A percentile compares a stretch with the other conserved stretches of the same genome.
phyloP scores from a whole-genome alignment of 2,329 filamentous ascomycete species.

The Apiospora kogelbergensis region DNA sequence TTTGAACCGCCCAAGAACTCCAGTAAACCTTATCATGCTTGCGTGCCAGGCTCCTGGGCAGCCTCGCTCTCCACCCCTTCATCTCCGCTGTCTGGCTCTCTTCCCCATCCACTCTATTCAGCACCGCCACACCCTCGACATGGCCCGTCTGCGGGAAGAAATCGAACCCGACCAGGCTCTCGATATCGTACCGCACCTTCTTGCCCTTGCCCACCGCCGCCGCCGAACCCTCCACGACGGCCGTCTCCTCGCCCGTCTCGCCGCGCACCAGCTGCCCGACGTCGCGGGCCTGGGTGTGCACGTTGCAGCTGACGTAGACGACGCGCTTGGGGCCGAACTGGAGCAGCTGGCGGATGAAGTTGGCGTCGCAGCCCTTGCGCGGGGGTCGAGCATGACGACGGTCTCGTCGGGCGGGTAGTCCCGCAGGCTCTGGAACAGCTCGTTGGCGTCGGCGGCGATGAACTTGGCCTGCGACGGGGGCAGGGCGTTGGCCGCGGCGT shows the following conservation, averaged over 20 bases:
- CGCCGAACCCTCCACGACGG: constrained; percentile 22
- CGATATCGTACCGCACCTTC: constrained; percentile 71
- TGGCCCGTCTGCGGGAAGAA: constrained; percentile 90
- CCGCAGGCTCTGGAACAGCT: constrained; percentile 74
- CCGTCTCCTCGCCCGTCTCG: constrained; percentile 38
- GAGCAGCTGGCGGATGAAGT: constrained; percentile 80
- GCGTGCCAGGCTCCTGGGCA: neutral
- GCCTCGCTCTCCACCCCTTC: neutral
- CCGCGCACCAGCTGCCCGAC: constrained; percentile 84
- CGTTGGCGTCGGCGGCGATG: constrained; percentile 82
- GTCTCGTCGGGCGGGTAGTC: constrained; percentile 75
- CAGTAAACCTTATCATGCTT: neutral
- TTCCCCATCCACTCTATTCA: constrained; percentile 53
- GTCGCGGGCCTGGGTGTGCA: constrained; percentile 94
- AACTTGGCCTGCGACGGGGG: constrained; percentile 70
- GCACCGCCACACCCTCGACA: constrained; percentile 66
- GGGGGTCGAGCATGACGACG: constrained; percentile 95
- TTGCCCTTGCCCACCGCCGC: constrained; percentile 25
- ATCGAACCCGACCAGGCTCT: constrained; percentile 90
- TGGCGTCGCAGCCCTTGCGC: constrained; percentile 86
- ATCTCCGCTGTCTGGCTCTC: neutral
- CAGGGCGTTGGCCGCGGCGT: constrained; percentile 76
- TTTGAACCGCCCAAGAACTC: too few relatives aligned
- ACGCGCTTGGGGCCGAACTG: constrained; percentile 75
- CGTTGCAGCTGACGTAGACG: constrained; percentile 95